Evolutionary conservation across 768 basidiomycete genomes (phyloP), one percentile per base, ranked within the genome.

Genomic region (Auricularia sp.): DNA sequence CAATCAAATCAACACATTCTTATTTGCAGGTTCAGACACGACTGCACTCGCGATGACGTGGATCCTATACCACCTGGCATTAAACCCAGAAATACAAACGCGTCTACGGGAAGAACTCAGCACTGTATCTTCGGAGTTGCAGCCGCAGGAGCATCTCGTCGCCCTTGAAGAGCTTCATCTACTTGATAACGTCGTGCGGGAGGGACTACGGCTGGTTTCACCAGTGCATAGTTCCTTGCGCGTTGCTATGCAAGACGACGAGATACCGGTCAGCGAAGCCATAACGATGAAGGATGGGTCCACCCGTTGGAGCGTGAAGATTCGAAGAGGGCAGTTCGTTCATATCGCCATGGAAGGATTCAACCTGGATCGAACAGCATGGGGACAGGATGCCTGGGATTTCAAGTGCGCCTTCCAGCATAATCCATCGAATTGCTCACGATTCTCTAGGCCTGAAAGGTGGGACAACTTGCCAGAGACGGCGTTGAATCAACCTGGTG

Each of bases 11-110:
- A 81, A 82, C n/a, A 85, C 85, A 36, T 82, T 88, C 72, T 77
- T 88, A 64, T 82, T 86, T 51, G 85, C 81, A 2, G 87, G 87
- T 13, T 83, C 86, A 33, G 85, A 87, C 69, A 80, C 84, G 2
- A 82, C 83, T 36, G 77, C 83, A 5, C 75, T 85, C 7, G 80
- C 83, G 21, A 74, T 87, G 33, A 75, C 83, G 5, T 88, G 84
- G 83, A 82, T 81, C 63, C 73, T 87, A 1, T 80, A 85, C 71
- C 73, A 79, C 64, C 81, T 90, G 37, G 77, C 85, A 8, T 73
- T 75, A n/a, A 70, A 85, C 67, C 81, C 82, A 3, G 79, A 80
- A 4, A 68, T 85, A 13, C 88, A 90, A 70, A 77, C 69, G 8
- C 79, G 78, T 6, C 77, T 90, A 2, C 80, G 86, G 13, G 76